Percentiles rank a stretch among this genome's conserved stretches.
Conservation (phyloP, 805 yeast genomes). For the Yarrowia sp. region DNA sequence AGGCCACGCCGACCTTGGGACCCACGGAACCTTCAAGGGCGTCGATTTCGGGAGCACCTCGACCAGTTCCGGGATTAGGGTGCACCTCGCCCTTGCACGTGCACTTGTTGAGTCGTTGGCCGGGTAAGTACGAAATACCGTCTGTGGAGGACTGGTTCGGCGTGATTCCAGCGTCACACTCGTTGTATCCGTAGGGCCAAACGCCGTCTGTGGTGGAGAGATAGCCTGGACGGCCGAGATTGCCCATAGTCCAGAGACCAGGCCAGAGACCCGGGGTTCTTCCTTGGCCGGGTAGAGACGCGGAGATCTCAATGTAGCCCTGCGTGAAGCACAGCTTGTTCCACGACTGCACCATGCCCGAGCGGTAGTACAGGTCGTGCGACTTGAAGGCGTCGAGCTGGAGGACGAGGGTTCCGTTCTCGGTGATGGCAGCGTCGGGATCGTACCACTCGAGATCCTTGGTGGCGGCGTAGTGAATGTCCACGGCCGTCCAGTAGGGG, state of each 20-base stretch:
- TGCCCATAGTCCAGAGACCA: slow-evolving; percentile 93
- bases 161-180: slow-evolving; percentile 92
- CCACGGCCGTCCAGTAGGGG: slow-evolving; percentile 85
- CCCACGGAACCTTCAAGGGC: slow-evolving; percentile 76
- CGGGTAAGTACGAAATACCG: slow-evolving; percentile 83
- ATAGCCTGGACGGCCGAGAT: slow-evolving; percentile 88
- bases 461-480: slow-evolving; percentile 82
- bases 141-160: slow-evolving; percentile 89
- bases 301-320: slow-evolving; percentile 75
- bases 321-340: slow-evolving; percentile 85
- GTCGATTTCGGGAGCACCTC: slow-evolving; percentile 97
- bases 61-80: slow-evolving; percentile 82
- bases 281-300: slow-evolving; percentile 76
- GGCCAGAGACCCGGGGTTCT: slow-evolving; percentile 88
- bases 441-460: slow-evolving; percentile 91
- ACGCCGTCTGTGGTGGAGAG: slow-evolving; percentile 84
- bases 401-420: slow-evolving; percentile 64
- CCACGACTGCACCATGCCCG: slow-evolving; percentile 93
- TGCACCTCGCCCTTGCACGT: slow-evolving; percentile 82
- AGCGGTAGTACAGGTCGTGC: slow-evolving; percentile 76
- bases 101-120: slow-evolving; percentile 74
- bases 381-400: slow-evolving; percentile 79
- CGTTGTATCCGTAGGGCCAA: slow-evolving; percentile 89
- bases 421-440: slow-evolving; percentile 83
- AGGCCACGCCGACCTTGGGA: slow-evolving; percentile 61